Conservation (phyloP, 2,329 filamentous ascomycete species). For the Penicillium sclerotiorum region DNA sequence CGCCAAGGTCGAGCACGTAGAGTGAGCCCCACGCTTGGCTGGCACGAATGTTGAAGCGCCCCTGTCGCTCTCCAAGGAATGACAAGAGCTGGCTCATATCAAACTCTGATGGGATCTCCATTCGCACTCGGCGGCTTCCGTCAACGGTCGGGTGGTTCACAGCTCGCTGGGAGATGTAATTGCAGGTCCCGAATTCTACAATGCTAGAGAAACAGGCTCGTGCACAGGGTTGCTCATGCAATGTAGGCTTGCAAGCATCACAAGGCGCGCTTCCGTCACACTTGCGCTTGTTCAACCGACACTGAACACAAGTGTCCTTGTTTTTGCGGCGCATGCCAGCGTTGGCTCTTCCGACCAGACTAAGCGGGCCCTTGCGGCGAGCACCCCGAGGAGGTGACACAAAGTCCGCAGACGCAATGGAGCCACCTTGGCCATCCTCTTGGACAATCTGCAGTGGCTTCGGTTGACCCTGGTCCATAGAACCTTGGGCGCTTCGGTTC, state of each 20-base stretch:
- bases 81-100: conserved; percentile 42
- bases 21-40: conserved; percentile 46
- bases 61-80: conserved; percentile 41
- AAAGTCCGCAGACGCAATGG: conserved; percentile 45
- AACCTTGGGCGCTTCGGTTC: conserved; percentile 30
- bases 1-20: conserved; percentile 46
- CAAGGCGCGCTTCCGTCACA: conserved; percentile 48
- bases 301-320: conserved; percentile 49
- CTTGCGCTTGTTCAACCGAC: conserved; percentile 49
- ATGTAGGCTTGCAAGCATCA: conserved; percentile 44
- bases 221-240: conserved; percentile 48
- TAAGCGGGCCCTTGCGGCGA: conserved; percentile 46
- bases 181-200: conserved; percentile 48
- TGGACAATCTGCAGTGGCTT: conserved; percentile 47
- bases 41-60: conserved; percentile 48
- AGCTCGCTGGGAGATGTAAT: conserved; percentile 50
- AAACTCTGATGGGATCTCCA: conserved; percentile 45
- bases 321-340: conserved; percentile 47
- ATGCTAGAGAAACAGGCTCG: conserved; percentile 49
- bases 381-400: conserved; percentile 46
- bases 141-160: conserved; percentile 46
- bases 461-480: conserved; percentile 31
- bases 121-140: conserved; percentile 38
- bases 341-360: conserved; percentile 43
- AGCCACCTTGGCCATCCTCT: conserved; percentile 46